Evolutionary conservation across 1,284 basidiomycete species (phyloP), one percentile per base, ranked within the genome.

Genomic region (Heterobasidion irregulare): DNA sequence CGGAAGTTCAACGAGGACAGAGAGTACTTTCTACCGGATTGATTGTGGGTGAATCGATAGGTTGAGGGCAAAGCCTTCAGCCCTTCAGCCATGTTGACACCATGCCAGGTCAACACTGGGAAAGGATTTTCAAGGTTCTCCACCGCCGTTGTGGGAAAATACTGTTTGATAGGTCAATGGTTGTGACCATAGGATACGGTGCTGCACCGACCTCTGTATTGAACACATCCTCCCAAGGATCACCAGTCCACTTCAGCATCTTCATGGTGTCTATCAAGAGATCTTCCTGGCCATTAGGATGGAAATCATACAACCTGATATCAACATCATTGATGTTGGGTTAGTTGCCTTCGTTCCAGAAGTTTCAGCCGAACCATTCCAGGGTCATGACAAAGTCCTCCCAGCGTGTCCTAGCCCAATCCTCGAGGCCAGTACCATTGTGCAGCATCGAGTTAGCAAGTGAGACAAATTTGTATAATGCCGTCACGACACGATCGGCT

Each of bases 21-120:
- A 10, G 26, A 19, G 12, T 18, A 47, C 4, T 10, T 47, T 10
- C 3, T 43, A 80, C 80, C 78, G 32, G 77, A 75, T 59, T 77
- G 74, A 60, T 82, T 80, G 56, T 80, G 78, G 7, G 79, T 79
- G 62, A 81, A 82, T 15, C 80, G 74, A 59, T 78, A 81, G 0
- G 78, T 77, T 2, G 77, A 72, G 15, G 79, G 77, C 2, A 80
- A 65, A 1, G 79, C 79, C 63, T 83, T 82, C 49, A 82, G 67
- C 1, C 78, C 80, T 64, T 82, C 80, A 2, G 79, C 79, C 70
- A 82, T 71, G 59, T 82, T 82, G 54, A 82, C 79, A 41, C 78
- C 79, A 60, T 80, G 79, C 78, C 79, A 81, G 8, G 66, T 68
- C 58, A 70, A 55, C 15, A 64, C 59, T 4, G 61, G 58, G 62